A percentile compares a stretch with the other conserved stretches of the same genome.
Conservation (phyloP, 768 basidiomycete species). For the Exidia glandulosa region DNA sequence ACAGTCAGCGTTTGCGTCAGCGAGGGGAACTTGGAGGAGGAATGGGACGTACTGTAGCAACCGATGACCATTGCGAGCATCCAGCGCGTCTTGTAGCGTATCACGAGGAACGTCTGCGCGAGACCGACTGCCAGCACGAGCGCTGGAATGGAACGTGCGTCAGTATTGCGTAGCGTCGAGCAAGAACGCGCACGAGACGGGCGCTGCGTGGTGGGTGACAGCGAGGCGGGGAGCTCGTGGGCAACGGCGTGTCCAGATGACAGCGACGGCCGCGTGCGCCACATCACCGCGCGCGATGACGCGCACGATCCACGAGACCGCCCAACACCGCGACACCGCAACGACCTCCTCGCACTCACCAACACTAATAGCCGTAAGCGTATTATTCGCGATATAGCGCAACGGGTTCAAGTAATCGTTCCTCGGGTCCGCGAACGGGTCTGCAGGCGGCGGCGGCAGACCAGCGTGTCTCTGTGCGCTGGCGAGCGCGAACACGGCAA, state of each 20-base stretch:
- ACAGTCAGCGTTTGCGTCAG: neutral
- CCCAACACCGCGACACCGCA: too few species aligned
- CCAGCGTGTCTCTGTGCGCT: neutral
- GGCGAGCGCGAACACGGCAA: neutral
- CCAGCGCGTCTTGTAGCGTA: constrained; percentile 38
- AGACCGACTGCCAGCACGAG: constrained; percentile 32
- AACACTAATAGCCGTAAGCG: constrained; percentile 38
- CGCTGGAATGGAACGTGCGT: constrained; percentile 16
- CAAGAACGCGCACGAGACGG: too few species aligned
- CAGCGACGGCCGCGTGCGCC: too few species aligned
- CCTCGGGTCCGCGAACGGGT: constrained; percentile 27
- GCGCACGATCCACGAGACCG: too few species aligned
- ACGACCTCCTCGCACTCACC: too few species aligned
- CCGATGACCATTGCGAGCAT: constrained; percentile 57
- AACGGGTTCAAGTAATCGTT: constrained; percentile 44
- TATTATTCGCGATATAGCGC: constrained; percentile 44
- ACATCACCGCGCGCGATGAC: constrained; percentile 23
- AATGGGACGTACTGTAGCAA: constrained; percentile 33
- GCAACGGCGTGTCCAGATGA: constrained; percentile 15
- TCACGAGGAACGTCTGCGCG: constrained; percentile 31
- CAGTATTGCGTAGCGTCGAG: too few species aligned
- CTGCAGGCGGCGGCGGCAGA: neutral
- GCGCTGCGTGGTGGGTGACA: too few species aligned
- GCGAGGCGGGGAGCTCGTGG: neutral
- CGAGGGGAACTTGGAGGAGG: neutral